Base-by-base conservation (phyloP, 2,329 filamentous ascomycete genomes). In the Teratosphaeria nubilosa region DNA sequence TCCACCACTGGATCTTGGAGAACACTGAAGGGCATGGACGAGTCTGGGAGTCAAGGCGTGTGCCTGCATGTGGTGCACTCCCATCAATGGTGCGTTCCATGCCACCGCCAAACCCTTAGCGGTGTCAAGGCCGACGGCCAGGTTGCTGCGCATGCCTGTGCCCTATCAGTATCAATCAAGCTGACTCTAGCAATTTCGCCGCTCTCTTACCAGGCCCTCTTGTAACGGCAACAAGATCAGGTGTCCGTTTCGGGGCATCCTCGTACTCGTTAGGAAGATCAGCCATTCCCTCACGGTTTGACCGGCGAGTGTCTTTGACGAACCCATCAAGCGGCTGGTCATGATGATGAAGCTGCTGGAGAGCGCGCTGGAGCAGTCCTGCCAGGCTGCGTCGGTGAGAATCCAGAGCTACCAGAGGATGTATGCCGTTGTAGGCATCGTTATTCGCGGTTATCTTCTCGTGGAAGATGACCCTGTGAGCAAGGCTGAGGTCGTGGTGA, bases 31-130 rank as follows among this genome's bases (percentile, higher is more conserved):
- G 20, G 60, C 64, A 60, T 60, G n/a, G 10, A 66, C 85, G 50
- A 99, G 81, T 10, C 90, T 81, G 16, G 92, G 88, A 20, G 94
- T 97, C 62, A 99, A 76, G 20, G 94, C 87, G 73, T 99, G 94
- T 11, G 91, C 94, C 72, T 96, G 91, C 94, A 99, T 97, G 73
- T 99, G 94, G 72, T 99, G 88, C 0, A 96, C 88, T 0, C 85
- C 94, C 1, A 97, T 72, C 32, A 97, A 76, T 2, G 92, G 91
- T 41, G 91, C 81, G 63, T 85, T 81, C 89, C 89, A 95, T 41
- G 90, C 91, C 22, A 88, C 78, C 0, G 91, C 85, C 22, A 97
- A 80, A 0, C 91, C 94, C 73, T 97, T 97, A 20, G 90, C 94
- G 24, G 85, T 86, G 69, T 90, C 86, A 11, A 97, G 72, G 0